Percentiles rank a stretch among this genome's conserved stretches.
Conservation (phyloP, 2,329 filamentous ascomycete genomes). For the Colletotrichum abscissum region DNA sequence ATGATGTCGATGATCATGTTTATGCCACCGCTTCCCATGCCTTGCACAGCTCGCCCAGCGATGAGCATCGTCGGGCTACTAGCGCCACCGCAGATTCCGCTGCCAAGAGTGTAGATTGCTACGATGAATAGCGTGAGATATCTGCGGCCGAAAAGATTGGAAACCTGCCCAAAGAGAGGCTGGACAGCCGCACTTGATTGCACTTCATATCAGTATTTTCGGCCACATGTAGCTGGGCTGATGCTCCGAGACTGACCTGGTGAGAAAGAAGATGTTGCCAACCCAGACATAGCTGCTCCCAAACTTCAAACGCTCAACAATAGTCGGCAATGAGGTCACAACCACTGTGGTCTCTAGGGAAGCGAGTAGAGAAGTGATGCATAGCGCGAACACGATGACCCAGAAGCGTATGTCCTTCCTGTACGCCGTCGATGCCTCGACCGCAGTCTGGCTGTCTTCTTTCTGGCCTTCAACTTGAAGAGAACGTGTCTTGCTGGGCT, state of each 20-base stretch:
- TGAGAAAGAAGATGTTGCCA: no score
- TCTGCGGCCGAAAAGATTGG: slow-evolving; percentile 64
- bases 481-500: not conserved
- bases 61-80: slow-evolving; percentile 58
- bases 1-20: slow-evolving; percentile 47
- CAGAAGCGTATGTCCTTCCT: slow-evolving; percentile 40
- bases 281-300: no score
- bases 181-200: no score
- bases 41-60: slow-evolving; percentile 59
- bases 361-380: slow-evolving; percentile 44
- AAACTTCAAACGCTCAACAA: no score
- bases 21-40: slow-evolving; percentile 52
- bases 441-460: not conserved
- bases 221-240: no score
- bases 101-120: slow-evolving; percentile 61
- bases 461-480: no score
- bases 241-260: no score
- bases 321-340: no score
- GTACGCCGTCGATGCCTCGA: not conserved
- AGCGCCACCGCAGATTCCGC: slow-evolving; percentile 62
- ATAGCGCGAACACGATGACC: slow-evolving; percentile 41
- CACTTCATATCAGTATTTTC: no score
- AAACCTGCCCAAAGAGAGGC: slow-evolving; percentile 51
- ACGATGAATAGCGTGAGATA: slow-evolving; percentile 53
- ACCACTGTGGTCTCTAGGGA: not conserved